Evolutionary conservation across 177 flowering plant genomes (phyloP), one percentile per base, ranked within the genome.

Genomic region (Tripterygium wilfordii): DNA sequence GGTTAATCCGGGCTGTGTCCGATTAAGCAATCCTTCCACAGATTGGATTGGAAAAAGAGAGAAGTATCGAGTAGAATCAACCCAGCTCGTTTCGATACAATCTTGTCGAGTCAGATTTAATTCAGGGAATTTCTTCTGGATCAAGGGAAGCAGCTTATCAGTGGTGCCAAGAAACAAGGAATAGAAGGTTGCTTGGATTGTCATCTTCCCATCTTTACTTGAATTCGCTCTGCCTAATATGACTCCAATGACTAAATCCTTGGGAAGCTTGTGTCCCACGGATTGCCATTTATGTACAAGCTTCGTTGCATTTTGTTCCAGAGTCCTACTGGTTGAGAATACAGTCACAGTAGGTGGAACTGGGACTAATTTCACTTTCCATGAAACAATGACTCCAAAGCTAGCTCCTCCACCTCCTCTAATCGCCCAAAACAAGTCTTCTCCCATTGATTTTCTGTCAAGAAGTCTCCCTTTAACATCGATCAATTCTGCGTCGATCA

Each of bases 371-470:
- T 29, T 41, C 8, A 60, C 3, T 17, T 35, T 65, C 29, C 45
- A 67, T 1, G 45, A 27, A 0, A 68, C n/a, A 1, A 68, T 20
- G 6, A 68, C 72, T 2, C 69, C 72, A 20, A 68, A 64, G 42
- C 65, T 68, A 4, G 47, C 55, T 20, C 62, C 69, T 2, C 69
- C 72, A 0, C 72, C 72, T 2, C 72, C 72, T 40, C 48, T 50
- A 8, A 68, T 54, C 2, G 72, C 72, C 72, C 72, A 68, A 7
- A 68, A 68, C 0, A 68, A 42, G 23, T 68, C 72, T 17, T 63
- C 65, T 0, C 72, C 72, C 68, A 68, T 62, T 2, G 61, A 29
- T 3, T 39, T 15, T 14, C 64, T 27, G 15, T 67, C 64, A 4
- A 58, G 45, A 21, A 62, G 17, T 50, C 51, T 35, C 0, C 71